Evolutionary conservation across 176 grass and related monocot species (phyloP).

Genomic region (Urochloa ruziziensis): DNA sequence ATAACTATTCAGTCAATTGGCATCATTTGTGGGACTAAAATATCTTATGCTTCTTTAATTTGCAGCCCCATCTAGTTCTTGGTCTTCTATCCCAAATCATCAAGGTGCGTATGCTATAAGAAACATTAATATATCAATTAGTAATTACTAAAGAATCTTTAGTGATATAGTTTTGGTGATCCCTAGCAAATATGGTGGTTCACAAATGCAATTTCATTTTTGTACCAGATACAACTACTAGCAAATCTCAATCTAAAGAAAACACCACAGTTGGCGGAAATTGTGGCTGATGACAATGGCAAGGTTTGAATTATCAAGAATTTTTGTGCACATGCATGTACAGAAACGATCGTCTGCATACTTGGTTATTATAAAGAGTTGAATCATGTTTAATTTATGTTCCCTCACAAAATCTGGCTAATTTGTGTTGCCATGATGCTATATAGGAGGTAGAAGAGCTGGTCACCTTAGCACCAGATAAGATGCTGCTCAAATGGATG

Average conservation of each 20-base stretch:
- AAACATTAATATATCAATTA: slow-evolving; percentile 11
- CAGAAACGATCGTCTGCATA: neutral
- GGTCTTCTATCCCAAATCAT: slow-evolving; percentile 96
- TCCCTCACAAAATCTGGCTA: neutral
- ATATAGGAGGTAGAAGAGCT: slow-evolving; percentile 84
- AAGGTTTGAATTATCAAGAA: slow-evolving; percentile 17
- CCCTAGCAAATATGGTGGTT: neutral
- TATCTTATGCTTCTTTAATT: slow-evolving; percentile 23
- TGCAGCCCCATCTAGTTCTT: slow-evolving; percentile 96
- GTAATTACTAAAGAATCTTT: neutral
- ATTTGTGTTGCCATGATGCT: slow-evolving; percentile 32
- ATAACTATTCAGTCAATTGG: neutral
- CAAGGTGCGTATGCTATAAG: slow-evolving; percentile 58
- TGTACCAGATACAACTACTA: slow-evolving; percentile 91
- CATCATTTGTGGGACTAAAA: slow-evolving; percentile 15
- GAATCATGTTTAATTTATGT: neutral
- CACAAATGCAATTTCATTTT: slow-evolving; percentile 9
- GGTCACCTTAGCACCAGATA: slow-evolving; percentile 80
- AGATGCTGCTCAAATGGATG: slow-evolving; percentile 99
- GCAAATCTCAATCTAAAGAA: slow-evolving; percentile 93
- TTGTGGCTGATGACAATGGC: slow-evolving; percentile 72
- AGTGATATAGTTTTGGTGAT: neutral
- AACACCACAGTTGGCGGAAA: slow-evolving; percentile 82
- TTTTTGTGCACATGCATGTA: neutral
- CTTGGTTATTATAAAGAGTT: neutral